Base-by-base conservation (phyloP, 768 basidiomycete species). In the Russula foetens region DNA sequence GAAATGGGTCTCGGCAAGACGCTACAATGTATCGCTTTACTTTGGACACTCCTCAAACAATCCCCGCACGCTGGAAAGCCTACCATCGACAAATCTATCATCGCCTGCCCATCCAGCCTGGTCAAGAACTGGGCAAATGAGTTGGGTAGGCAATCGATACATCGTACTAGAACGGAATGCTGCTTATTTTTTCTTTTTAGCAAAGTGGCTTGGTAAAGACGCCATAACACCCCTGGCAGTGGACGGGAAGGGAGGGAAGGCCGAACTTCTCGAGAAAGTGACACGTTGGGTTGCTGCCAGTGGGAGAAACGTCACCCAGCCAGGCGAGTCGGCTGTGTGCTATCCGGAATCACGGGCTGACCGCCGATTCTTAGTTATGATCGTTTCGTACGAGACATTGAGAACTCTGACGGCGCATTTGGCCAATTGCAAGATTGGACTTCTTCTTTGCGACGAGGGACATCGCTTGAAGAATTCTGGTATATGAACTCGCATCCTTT, bases 101-200 rank as follows among this genome's bases (percentile, higher is more conserved):
- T 99, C 67, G 95, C 86, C 0, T 99, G 97, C 72, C 97, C 97
- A 0, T 91, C 93, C 9, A 96, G 92, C 78, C 75, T 99, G 62
- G 97, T 99, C 31, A 91, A 90, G 71, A 98, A 98, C 68, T 99
- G 97, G 97, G 96, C 92, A 0, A 98, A 98, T 71, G 97, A 99
- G 74, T 78, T 98, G 29, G 83, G 95, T 86, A 62, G 54, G 80
- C 74, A 35, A 3, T 46, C 38, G 3, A 49, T 45, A n/a, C 59
- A 15, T 14, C 41, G 31, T 54, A 26, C 5, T 29, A 53, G 38
- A 26, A 49, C 45, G 59, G 57, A 33, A 43, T 31, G 35, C 56
- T n/a, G 52, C 51, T 45, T n/a, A 19, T 29, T 3, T 28, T n/a
- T 35, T 14, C 4, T 28, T n/a, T 35, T 14, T 63, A 98, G 94